Evolutionary conservation across 805 yeast genomes (phyloP).

Genomic region (Candida arabinofermentans): DNA sequence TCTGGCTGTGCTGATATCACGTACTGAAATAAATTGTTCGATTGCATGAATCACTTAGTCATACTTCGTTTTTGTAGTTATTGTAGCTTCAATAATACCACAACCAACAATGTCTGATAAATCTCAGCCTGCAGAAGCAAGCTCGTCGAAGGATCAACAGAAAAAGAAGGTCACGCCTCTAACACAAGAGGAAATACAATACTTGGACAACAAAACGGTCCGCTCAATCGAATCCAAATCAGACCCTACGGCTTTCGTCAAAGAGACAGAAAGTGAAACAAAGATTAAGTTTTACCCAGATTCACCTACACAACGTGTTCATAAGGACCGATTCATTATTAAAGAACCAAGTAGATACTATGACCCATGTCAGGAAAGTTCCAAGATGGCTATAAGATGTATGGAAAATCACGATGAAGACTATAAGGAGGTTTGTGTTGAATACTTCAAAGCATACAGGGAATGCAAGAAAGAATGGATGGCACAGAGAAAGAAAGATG

Average conservation of each 20-base stretch:
- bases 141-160: neutral
- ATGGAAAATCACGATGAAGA: conserved; percentile 73
- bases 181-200: conserved; percentile 16
- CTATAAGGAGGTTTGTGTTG: conserved; percentile 61
- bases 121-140: neutral
- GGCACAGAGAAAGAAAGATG: conserved; percentile 28
- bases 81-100: neutral
- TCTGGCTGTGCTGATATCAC: too few species aligned
- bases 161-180: conserved; percentile 1
- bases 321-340: conserved; percentile 61
- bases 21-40: too few species aligned
- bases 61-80: too few species aligned
- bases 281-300: conserved; percentile 80
- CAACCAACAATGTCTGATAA: neutral
- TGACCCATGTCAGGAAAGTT: conserved; percentile 90
- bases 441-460: conserved; percentile 86
- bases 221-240: conserved; percentile 14
- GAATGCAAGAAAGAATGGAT: conserved; percentile 86
- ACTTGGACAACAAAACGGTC: conserved; percentile 25
- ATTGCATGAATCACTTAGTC: too few species aligned
- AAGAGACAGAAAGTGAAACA: conserved; percentile 40
- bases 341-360: conserved; percentile 82
- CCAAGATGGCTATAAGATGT: conserved; percentile 83
- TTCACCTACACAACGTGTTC: conserved; percentile 68
- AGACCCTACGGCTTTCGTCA: conserved; percentile 47